These are phyloP conservation scores for Phyllosticta capitalensis DNA, from an alignment of 2,329 filamentous ascomycete species.

Conservation along the genomic window DNA sequence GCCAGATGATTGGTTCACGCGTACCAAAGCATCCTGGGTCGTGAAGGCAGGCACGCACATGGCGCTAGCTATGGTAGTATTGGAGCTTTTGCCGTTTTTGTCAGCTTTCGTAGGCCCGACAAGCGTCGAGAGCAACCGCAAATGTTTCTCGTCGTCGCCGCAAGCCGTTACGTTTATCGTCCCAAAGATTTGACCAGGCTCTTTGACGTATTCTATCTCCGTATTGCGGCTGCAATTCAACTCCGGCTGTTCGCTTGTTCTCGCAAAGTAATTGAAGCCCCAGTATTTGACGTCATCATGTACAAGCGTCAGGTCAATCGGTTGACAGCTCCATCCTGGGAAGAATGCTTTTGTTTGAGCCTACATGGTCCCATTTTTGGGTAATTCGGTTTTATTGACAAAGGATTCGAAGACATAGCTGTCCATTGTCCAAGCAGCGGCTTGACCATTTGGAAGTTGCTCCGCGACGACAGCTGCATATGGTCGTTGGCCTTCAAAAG, in stretches of 20 bases:
- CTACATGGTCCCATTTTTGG: conserved; percentile 1
- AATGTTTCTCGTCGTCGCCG: neutral
- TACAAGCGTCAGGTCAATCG: neutral
- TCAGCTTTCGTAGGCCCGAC: neutral
- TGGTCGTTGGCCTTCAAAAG: neutral
- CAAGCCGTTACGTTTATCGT: conserved; percentile 2
- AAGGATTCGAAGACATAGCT: conserved; percentile 9
- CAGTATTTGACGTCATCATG: neutral
- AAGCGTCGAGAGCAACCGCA: neutral
- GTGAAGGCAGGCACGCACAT: conserved; percentile 1
- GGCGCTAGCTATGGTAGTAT: neutral
- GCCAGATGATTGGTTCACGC: neutral
- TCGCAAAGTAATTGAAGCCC: neutral
- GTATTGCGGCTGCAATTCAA: neutral
- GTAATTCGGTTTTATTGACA: neutral
- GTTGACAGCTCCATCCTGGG: neutral
- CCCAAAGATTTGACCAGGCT: neutral
- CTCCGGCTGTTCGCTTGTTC: neutral
- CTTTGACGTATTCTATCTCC: neutral
- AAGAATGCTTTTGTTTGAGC: neutral
- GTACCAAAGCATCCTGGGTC: neutral
- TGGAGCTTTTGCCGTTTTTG: neutral
- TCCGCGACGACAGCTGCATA: conserved; percentile 7
- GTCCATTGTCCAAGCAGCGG: conserved; percentile 4
- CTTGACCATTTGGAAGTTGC: conserved; percentile 3